These are phyloP conservation scores for Cystobasidium tubakii DNA, from an alignment of 768 basidiomycete genomes.

Conservation along the genomic window DNA sequence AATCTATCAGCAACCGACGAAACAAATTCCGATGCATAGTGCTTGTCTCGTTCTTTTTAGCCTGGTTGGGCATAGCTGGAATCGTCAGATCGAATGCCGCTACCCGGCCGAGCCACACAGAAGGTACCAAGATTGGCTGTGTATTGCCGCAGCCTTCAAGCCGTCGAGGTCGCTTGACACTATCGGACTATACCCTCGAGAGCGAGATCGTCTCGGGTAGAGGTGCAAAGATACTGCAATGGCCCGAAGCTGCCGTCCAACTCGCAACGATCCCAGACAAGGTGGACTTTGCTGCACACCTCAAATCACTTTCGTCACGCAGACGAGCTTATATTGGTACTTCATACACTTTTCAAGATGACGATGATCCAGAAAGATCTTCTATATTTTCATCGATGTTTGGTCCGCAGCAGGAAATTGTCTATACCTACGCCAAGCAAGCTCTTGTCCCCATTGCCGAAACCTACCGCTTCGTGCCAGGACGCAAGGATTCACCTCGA, in stretches of 20 bases:
- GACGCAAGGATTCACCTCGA: not conserved
- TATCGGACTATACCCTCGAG: slow-evolving; percentile 12
- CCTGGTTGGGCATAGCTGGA: not conserved
- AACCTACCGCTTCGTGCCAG: not conserved
- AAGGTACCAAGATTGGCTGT: not conserved
- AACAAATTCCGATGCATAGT: not conserved
- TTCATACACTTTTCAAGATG: slow-evolving; percentile 3
- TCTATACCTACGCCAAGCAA: slow-evolving; percentile 27
- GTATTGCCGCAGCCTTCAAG: not conserved
- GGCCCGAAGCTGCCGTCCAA: slow-evolving; percentile 19
- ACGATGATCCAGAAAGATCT: not conserved
- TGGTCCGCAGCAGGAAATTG: not conserved
- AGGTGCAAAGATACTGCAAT: slow-evolving; percentile 20
- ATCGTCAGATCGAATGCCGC: not conserved
- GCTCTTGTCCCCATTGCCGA: slow-evolving; percentile 28
- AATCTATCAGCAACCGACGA: not conserved
- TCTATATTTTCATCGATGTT: not conserved
- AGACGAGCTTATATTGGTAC: not conserved
- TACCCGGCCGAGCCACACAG: not conserved
- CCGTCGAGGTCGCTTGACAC: not conserved
- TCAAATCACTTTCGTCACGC: not conserved
- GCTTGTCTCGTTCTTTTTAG: not conserved
- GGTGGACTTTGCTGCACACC: not conserved
- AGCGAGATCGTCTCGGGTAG: slow-evolving; percentile 5
- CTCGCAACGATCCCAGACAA: not conserved